Percentiles rank a stretch among this genome's conserved stretches.
Evolutionary conservation across 2,329 filamentous ascomycete species (phyloP).

Genomic region (Fusarium caatingaense): DNA sequence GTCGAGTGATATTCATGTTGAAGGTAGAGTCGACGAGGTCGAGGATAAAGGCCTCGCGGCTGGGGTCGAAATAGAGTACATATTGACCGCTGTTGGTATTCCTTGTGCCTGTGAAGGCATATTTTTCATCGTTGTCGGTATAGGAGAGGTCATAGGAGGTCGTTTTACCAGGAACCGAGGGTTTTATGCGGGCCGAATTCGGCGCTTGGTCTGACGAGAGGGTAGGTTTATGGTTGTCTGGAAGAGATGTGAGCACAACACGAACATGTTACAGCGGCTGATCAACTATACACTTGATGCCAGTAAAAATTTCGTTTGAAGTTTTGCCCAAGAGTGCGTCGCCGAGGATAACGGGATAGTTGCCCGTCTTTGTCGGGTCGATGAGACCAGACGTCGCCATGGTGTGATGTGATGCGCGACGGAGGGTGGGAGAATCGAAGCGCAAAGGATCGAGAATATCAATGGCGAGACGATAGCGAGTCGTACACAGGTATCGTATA

Average conservation of each 20-base stretch:
- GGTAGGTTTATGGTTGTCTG: constrained; percentile 72
- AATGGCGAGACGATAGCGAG: neutral
- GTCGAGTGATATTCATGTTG: constrained; percentile 84
- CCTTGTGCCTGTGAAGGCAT: constrained; percentile 70
- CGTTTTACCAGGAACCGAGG: constrained; percentile 60
- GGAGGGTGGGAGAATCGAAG: neutral
- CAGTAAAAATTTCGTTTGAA: constrained; percentile 69
- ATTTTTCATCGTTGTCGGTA: constrained; percentile 65
- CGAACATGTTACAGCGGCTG: neutral
- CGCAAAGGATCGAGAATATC: neutral
- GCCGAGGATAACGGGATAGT: constrained; percentile 73
- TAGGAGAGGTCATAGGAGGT: constrained; percentile 68
- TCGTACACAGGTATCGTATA: neutral
- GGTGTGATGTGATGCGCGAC: constrained; percentile 23
- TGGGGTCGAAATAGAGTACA: constrained; percentile 80
- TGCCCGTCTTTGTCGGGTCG: constrained; percentile 69
- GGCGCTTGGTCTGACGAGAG: constrained; percentile 62
- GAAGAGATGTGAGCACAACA: constrained; percentile 14
- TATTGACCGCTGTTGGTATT: constrained; percentile 68
- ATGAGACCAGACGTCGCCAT: constrained; percentile 55
- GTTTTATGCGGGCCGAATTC: constrained; percentile 63
- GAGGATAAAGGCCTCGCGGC: constrained; percentile 80
- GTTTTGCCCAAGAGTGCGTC: constrained; percentile 69
- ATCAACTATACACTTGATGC: constrained; percentile 67
- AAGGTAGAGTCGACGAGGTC: constrained; percentile 85